Conservation (phyloP, 2,329 filamentous ascomycete species). For the Capronia coronata region DNA sequence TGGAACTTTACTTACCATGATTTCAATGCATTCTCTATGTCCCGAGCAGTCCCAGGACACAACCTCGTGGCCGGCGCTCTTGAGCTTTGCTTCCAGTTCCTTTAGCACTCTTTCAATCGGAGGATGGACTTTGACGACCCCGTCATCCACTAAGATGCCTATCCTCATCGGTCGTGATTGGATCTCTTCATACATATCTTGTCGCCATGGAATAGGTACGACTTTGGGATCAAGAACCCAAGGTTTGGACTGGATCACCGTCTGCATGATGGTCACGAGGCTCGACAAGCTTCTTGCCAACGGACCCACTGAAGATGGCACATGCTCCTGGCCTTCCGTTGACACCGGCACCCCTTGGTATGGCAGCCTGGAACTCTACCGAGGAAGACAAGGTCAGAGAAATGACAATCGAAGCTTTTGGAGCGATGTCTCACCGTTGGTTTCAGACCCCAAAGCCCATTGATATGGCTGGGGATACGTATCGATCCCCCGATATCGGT, state of each 20-base stretch:
- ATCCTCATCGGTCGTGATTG: slow-evolving; percentile 35
- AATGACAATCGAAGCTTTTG: slow-evolving; percentile 22
- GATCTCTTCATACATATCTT: slow-evolving; percentile 41
- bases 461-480: slow-evolving; percentile 46
- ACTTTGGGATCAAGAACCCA: slow-evolving; percentile 53
- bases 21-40: slow-evolving; percentile 23
- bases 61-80: slow-evolving; percentile 48
- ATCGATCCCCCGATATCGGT: slow-evolving; percentile 45
- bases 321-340: slow-evolving; percentile 58
- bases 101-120: slow-evolving; percentile 22
- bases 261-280: slow-evolving; percentile 38
- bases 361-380: slow-evolving; percentile 54
- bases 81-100: slow-evolving; percentile 32
- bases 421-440: slow-evolving; percentile 31
- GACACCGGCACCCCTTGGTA: slow-evolving; percentile 56
- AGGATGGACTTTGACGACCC: slow-evolving; percentile 26
- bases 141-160: slow-evolving; percentile 24
- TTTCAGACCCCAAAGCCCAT: slow-evolving; percentile 42
- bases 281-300: slow-evolving; percentile 50
- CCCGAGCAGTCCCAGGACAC: slow-evolving; percentile 24
- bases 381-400: slow-evolving; percentile 32
- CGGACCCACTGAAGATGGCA: slow-evolving; percentile 57
- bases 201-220: slow-evolving; percentile 50
- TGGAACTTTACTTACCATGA: slow-evolving; percentile 32
- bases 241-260: slow-evolving; percentile 38